Conservation (phyloP, 2,329 filamentous ascomycete genomes). For the Uncinocarpus reesii region DNA sequence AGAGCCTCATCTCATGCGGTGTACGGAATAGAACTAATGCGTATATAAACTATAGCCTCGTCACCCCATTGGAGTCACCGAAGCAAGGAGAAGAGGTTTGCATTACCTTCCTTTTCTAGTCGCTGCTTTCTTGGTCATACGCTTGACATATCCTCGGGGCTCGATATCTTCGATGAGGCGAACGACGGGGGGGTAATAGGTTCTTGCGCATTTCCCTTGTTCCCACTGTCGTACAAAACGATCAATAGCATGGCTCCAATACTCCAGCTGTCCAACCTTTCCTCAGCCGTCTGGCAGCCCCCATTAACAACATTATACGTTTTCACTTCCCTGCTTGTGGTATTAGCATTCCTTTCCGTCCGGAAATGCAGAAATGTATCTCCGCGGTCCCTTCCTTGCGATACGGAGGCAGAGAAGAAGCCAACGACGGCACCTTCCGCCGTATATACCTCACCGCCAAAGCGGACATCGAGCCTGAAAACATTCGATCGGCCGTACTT, state of each 20-base stretch:
- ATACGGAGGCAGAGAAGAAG: background rate
- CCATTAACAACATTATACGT: background rate
- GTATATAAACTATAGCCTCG: no score
- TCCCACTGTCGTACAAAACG: background rate
- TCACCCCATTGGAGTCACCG: no score
- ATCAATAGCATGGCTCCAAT: constrained; percentile 1
- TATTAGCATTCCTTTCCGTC: background rate
- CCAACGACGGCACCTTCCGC: background rate
- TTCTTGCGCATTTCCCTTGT: background rate
- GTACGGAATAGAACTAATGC: no score
- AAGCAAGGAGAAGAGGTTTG: no score
- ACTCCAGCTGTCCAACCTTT: background rate
- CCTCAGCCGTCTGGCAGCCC: background rate
- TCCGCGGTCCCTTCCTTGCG: no score
- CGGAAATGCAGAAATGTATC: background rate
- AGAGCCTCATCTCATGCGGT: no score
- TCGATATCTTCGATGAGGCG: no score
- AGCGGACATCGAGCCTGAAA: background rate
- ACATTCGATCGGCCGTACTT: background rate
- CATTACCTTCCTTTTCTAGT: no score
- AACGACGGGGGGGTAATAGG: no score
- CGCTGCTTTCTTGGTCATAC: no score
- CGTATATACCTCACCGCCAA: background rate
- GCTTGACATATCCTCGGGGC: no score
- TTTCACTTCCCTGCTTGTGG: background rate